A percentile compares a stretch with the other conserved stretches of the same genome.
phyloP scores from a whole-genome alignment of 2,329 filamentous ascomycete genomes.

The Dactylellina haptotyla region DNA sequence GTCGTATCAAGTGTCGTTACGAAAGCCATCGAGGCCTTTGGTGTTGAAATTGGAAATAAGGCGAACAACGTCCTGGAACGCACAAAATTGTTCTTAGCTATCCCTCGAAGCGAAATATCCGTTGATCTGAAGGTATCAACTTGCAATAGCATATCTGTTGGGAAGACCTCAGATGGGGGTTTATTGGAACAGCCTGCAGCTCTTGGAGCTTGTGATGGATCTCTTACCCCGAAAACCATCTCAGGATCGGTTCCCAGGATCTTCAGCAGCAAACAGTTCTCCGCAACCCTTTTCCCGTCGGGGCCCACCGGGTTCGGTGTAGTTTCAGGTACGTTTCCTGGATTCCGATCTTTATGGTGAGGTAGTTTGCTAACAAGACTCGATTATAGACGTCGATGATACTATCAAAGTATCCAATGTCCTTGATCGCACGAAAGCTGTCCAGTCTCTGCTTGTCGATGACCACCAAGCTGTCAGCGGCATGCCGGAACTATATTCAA shows the following conservation, averaged over 20 bases:
- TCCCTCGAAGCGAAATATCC: conserved; percentile 15
- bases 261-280: conserved; percentile 12
- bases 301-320: conserved; percentile 31
- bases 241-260: conserved; percentile 15
- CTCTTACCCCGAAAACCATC: conserved; percentile 20
- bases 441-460: conserved; percentile 84
- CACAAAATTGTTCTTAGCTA: conserved; percentile 39
- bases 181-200: conserved; percentile 21
- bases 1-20: conserved; percentile 21
- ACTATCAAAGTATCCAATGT: conserved; percentile 94
- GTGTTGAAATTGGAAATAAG: conserved; percentile 33
- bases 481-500: conserved; percentile 85
- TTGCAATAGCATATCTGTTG: conserved; percentile 24
- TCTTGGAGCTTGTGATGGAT: conserved; percentile 23
- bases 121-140: conserved; percentile 19
- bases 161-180: conserved; percentile 18
- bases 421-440: conserved; percentile 78
- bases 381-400: conserved; percentile 80
- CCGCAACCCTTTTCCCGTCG: conserved; percentile 27
- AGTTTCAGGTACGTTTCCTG: conserved; percentile 25
- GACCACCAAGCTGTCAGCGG: conserved; percentile 77
- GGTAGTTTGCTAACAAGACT: background rate
- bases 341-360: background rate
- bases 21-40: conserved; percentile 31
- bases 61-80: conserved; percentile 34